Conservation (phyloP, 1,284 basidiomycete genomes). For the Ustilago trichophora region DNA sequence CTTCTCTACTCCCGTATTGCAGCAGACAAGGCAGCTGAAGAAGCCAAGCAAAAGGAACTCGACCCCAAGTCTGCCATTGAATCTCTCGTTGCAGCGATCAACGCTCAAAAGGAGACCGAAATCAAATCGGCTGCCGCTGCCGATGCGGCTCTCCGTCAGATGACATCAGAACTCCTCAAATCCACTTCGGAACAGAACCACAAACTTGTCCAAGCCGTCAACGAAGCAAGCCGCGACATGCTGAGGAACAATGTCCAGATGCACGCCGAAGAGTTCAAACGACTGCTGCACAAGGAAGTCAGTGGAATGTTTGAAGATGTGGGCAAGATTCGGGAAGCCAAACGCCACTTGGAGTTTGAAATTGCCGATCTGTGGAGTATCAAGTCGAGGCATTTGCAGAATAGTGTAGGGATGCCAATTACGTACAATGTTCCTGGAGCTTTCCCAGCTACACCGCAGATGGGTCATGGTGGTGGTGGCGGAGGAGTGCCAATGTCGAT, state of each 20-base stretch:
- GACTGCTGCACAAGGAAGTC: constrained; percentile 46
- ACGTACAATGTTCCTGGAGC: constrained; percentile 24
- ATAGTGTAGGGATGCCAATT: not conserved
- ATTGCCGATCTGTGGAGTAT: constrained; percentile 59
- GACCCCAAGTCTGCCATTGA: constrained; percentile 60
- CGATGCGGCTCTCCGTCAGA: constrained; percentile 46
- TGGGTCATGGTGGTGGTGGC: not conserved
- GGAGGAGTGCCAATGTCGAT: constrained; percentile 11
- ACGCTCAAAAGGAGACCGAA: constrained; percentile 46
- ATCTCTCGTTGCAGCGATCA: constrained; percentile 52
- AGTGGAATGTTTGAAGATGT: constrained; percentile 60
- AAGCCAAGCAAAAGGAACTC: constrained; percentile 34
- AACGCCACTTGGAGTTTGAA: constrained; percentile 52
- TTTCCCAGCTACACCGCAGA: constrained; percentile 11
- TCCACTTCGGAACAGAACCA: constrained; percentile 49
- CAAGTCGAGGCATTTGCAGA: constrained; percentile 42
- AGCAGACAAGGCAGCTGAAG: constrained; percentile 34
- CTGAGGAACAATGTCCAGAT: constrained; percentile 46
- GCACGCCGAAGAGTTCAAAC: constrained; percentile 58
- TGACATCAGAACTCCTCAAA: constrained; percentile 46
- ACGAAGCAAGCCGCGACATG: constrained; percentile 53
- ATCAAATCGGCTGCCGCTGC: constrained; percentile 28
- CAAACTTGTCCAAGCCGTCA: constrained; percentile 53
- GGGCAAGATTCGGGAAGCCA: constrained; percentile 58
- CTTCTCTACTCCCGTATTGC: constrained; percentile 33